Base-by-base conservation (phyloP, 2,329 filamentous ascomycete species). In the Penicillium hordei region DNA sequence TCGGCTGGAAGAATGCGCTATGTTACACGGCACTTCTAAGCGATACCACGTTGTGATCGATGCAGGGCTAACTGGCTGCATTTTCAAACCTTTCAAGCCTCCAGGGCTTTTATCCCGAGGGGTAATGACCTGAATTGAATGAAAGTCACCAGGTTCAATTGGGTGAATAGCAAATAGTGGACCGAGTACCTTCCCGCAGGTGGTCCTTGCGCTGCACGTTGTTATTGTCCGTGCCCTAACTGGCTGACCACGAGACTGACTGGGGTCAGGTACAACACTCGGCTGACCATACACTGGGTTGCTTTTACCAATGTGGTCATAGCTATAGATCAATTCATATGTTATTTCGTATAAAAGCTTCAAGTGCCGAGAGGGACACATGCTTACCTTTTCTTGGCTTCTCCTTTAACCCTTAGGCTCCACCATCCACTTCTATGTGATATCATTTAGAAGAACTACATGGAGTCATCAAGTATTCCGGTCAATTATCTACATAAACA, bases 21-120 rank as follows among this genome's bases (percentile, higher is more conserved):
- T n/a, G 31, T 34, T 17, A 21, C 12, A 15, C n/a, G n/a, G 39
- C 34, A 39, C 13, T 44, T 29, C 17, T 39, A 52, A 21, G n/a
- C 38, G 43, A 40, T 46, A 52, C 42, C 63, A 65, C 63, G 63
- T 65, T 62, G 50, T 40, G 56, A 56, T 58, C 43, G 42, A 45
- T 36, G 27, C 42, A 31, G 19, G 56, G 46, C 31, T 64, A 29
- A 66, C 55, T 66, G 65, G 62, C 40, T 52, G 49, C 25, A 48
- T 48, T n/a, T 51, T 19, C 15, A 49, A n/a, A 29, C n/a, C 2
- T 17, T 46, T 31, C 29, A 31, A 31, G 29, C 29, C 12, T 31
- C 29, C 4, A 2, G 29, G 12, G 29, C 29, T 10, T 42, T 36
- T 46, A 25, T 34, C 48, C 9, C 1, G 25, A 36, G 13, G n/a